phyloP scores from a whole-genome alignment of 352 stramenopile species.

The Globisporangium barbulae region DNA sequence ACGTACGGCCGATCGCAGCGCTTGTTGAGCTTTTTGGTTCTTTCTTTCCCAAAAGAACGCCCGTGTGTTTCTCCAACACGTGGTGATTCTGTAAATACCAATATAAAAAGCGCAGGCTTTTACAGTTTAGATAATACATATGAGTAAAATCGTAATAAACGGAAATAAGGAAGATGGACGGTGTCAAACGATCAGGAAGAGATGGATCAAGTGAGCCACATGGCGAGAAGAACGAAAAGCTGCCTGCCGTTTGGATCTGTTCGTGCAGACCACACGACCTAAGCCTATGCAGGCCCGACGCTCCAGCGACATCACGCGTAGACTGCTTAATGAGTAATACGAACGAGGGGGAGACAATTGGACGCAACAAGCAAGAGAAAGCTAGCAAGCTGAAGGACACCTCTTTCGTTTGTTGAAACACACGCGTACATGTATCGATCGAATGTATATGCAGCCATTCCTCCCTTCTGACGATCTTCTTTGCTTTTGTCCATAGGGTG shows the following conservation, averaged over 20 bases:
- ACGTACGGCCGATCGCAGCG: background rate
- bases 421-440: no score
- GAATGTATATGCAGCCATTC: no score
- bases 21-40: slow-evolving; percentile 6
- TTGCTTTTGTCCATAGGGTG: background rate
- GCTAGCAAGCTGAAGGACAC: no score
- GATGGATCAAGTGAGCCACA: background rate
- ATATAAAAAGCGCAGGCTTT: no score
- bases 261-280: no score
- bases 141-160: background rate
- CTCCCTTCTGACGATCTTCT: background rate
- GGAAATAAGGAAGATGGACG: background rate
- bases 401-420: background rate
- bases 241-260: background rate
- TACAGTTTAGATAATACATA: background rate
- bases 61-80: background rate
- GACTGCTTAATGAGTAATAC: no score
- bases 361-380: no score
- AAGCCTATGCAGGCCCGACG: no score
- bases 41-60: slow-evolving; percentile 1
- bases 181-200: background rate
- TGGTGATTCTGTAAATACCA: background rate
- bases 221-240: background rate
- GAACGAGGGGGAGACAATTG: no score
- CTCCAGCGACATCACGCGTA: background rate